Evolutionary conservation across 164 flowering plant genomes (phyloP), one percentile per base, ranked within the genome.

Genomic region (Paratinospora sagittata): DNA sequence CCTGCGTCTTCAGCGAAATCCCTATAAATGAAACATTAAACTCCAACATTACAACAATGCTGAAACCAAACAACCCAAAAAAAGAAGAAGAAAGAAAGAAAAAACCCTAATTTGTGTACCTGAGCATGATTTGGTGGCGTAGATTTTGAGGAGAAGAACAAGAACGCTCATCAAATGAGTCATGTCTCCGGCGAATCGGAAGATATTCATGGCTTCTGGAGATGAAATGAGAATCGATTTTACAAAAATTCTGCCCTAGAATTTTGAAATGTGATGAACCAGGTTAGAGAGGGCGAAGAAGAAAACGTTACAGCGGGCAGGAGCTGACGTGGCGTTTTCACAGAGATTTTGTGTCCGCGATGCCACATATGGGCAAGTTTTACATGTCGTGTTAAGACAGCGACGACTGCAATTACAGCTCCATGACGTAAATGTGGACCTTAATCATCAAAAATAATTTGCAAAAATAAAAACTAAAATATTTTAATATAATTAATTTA

Each of bases 1-100:
- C 96, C 83, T 91, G 97, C 67, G 98, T 91, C 92, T 90, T 93
- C 61, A 91, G 81, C 45, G 98, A 93, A 76, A 93, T 80, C 79
- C 98, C 98, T 93, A 69, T 55, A 37, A 55, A 62, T 23, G 8
- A 55, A 55, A 19, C 61, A 5, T 4, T 9, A n/a, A 19, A 3
- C 21, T 55, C 8, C 61, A 55, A 55, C 61, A 55, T 55, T n/a
- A 21, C 61, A 30, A 30, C 34, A 30, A 30, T 30, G 60, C 24
- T 12, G 12, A 43, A 43, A 43, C 47, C 12, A 43, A 43, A 43
- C 47, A 43, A 43, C 13, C 14, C 7, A 39, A 39, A 39, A 11
- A 9, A 12, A 11, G 14, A 43, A 43, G 47, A 43, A n/a, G n/a
- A n/a, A 39, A 11, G n/a, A 1, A 39, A 39, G 10, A 57, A 72